Base-by-base conservation (phyloP, 2,329 filamentous ascomycete species). In the Paecilomyces variotii region DNA sequence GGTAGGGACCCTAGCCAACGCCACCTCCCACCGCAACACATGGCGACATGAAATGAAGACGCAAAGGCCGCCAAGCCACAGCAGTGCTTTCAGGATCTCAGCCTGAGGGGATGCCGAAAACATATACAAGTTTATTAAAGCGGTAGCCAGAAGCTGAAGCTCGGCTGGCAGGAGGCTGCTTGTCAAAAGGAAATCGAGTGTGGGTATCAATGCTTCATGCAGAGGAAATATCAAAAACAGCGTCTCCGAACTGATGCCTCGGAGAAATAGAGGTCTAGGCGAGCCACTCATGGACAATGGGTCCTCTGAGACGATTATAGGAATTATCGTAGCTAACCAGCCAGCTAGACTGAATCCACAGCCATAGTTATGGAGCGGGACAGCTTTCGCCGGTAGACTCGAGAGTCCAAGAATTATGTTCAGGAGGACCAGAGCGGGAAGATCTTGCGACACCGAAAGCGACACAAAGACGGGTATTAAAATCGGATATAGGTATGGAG, bases 101-200 rank as follows among this genome's bases (percentile, higher is more conserved):
- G 87, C 85, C 74, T 97, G 94, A 0, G 93, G 90, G 0, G 92
- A 94, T 5, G 79, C 77, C 0, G 91, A 86, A 61, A 96, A 83
- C 1, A 96, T 72, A 0, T 95, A 77, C 12, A 97, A 77, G 67
- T 96, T 91, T 67, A 97, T 87, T 12, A 99, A 80, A 1, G 86
- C 86, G 45, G 89, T 84, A 0, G 93, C 93, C 14, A 97, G 82
- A 9, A 99, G 80, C 67, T 97, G 91, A 50, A 97, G 81, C 73
- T 99, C 94, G 4, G 94, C 87, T 1, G 88, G 84, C 56, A 97
- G 80, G 50, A 97, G 81, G 73, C 92, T 97, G 1, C 91, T 96
- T 0, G 90, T 93, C 1, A 92, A 93, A 62, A 97, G 81, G 69
- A 89, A 87, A 66, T 90, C 85, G 58, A 97, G 73, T 30, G 89